Evolutionary conservation across 116 monocot genomes (phyloP).

Genomic region (Iris pallida): DNA sequence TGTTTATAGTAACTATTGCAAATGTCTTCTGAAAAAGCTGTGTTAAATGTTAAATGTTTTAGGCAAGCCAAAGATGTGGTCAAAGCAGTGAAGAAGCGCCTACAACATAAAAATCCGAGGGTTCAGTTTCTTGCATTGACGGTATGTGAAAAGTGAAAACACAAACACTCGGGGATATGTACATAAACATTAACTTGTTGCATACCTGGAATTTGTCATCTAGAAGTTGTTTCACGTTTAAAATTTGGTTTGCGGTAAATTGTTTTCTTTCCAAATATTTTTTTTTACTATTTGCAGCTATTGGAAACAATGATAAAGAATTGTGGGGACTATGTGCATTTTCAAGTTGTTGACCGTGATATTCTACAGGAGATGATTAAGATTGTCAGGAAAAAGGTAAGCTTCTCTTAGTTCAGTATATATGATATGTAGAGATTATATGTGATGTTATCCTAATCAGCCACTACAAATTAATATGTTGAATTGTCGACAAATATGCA

Average conservation of each 20-base stretch:
- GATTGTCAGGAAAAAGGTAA: slow-evolving; percentile 81
- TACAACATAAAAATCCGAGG: slow-evolving; percentile 74
- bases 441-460: no score
- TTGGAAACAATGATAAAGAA: slow-evolving; percentile 86
- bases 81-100: slow-evolving; percentile 85
- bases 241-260: slow-evolving; percentile 1
- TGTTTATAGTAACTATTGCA: not conserved
- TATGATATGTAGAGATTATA: no score
- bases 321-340: slow-evolving; percentile 82
- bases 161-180: not conserved
- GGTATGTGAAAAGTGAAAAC: slow-evolving; percentile 32
- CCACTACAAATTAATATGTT: no score
- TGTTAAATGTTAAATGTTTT: slow-evolving; percentile 13
- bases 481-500: no score
- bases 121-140: slow-evolving; percentile 93
- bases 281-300: slow-evolving; percentile 36
- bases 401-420: not conserved
- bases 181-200: no score
- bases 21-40: slow-evolving; percentile 1
- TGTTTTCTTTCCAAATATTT: not conserved
- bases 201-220: no score
- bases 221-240: no score
- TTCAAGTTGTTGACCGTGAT: slow-evolving; percentile 68
- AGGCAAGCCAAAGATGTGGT: slow-evolving; percentile 51
- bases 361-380: slow-evolving; percentile 81